Evolutionary conservation across 2,329 filamentous ascomycete genomes (phyloP), one percentile per base, ranked within the genome.

Genomic region (Pyrenochaeta sp.): DNA sequence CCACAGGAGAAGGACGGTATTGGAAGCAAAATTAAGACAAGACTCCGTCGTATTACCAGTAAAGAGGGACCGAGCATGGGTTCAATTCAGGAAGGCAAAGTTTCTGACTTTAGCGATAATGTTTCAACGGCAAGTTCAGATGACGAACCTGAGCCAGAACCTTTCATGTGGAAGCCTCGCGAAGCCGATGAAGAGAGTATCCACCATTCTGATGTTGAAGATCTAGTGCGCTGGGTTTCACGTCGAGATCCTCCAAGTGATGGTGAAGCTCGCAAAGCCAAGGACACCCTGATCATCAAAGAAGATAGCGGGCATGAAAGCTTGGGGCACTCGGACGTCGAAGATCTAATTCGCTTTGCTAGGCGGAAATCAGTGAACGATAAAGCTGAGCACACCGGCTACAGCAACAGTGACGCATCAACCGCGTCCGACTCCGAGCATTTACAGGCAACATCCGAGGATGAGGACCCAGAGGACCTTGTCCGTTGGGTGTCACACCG

Each of bases 191-290:
- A 56, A 13, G 58, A 55, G 9, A 64, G 61, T 14, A 62, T 70
- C 13, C 23, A 63, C n/a, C 55, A 69, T 24, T 63, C 60, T 1
- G 60, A 68, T 41, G 56, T 68, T 3, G 66, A 70, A 17, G 66
- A 68, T 1, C 18, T 70, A 3, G 57, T 68, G 11, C 60, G 65
- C 20, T 70, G 66, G 67, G 61, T 69, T 6, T 68, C 64, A 31
- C 49, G 59, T 43, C 48, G 57, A 23, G 63, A 67, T 39, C 51
- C 56, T n/a, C 54, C 61, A 6, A 63, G 60, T 17, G 61, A 65
- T 17, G 60, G 60, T n/a, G 61, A 67, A 49, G 31, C 48, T 4
- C 41, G 44, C n/a, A 40, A 40, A 29, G 40, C 28, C 14, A 41
- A 24, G 14, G 8, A 34, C 19, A 34, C 44, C 10, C 9, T 14